These are phyloP conservation scores for Leishmania turanica DNA, from an alignment of 208 protist genomes.

Conservation along the genomic window DNA sequence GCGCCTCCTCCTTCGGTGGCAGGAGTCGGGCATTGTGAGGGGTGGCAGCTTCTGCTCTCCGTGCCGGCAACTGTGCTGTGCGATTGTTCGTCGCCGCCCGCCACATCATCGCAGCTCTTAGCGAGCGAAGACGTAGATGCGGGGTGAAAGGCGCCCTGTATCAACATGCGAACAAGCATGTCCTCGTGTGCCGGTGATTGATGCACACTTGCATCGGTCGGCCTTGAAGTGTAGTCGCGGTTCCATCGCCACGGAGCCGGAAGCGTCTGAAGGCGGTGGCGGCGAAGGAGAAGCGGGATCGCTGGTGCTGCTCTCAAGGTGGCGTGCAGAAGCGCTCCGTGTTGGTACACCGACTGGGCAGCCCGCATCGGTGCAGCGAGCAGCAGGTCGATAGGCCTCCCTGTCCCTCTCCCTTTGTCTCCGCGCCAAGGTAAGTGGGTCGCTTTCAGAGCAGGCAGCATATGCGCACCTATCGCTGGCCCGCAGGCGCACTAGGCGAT, in stretches of 20 bases:
- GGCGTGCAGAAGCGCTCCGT: neutral
- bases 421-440: neutral
- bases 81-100: neutral
- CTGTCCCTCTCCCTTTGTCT: no score
- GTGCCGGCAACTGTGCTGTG: neutral
- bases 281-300: no score
- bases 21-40: neutral
- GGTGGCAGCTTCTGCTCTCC: neutral
- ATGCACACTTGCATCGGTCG: neutral
- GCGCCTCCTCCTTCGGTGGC: neutral
- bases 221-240: neutral
- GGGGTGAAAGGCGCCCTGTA: slow-evolving; percentile 4
- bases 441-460: neutral
- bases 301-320: neutral
- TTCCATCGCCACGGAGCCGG: neutral
- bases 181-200: slow-evolving; percentile 1
- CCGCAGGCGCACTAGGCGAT: neutral
- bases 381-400: neutral
- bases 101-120: neutral
- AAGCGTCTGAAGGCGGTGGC: neutral
- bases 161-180: slow-evolving; percentile 5
- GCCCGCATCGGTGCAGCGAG: neutral
- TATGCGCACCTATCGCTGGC: neutral
- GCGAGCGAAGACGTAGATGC: neutral
- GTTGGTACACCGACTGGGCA: neutral